Evolutionary conservation across 257 asterid species (phyloP).

Genomic region (Solanum lycopersicoides): DNA sequence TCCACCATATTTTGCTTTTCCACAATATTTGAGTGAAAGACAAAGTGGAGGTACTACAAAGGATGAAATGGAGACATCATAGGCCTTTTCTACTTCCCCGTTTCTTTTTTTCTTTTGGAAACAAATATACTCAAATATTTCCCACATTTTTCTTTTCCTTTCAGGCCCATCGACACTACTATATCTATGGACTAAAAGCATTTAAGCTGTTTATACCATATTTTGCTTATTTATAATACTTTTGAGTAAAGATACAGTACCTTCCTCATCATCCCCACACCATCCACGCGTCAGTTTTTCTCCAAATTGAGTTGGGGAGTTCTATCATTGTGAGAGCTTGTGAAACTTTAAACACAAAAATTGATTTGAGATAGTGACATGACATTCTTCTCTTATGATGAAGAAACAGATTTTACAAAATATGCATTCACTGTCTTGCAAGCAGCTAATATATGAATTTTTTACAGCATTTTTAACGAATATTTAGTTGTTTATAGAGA

Average conservation of each 20-base stretch:
- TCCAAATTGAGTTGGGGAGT: background rate
- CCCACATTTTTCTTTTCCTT: background rate
- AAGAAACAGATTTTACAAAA: background rate
- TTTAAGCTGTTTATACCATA: background rate
- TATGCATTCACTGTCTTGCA: background rate
- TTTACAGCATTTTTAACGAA: background rate
- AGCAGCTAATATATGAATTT: background rate
- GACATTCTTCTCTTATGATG: background rate
- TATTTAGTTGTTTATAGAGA: background rate
- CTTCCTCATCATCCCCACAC: background rate
- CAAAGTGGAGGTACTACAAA: background rate
- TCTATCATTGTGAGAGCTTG: background rate
- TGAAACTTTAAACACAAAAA: background rate
- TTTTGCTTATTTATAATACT: background rate
- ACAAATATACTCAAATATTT: background rate
- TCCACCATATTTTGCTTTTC: background rate
- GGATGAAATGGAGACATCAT: background rate
- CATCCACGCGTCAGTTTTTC: background rate
- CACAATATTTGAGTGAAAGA: background rate
- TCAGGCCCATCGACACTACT: background rate
- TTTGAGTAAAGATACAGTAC: background rate
- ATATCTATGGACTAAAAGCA: background rate
- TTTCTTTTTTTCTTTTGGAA: background rate
- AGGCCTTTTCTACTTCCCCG: background rate
- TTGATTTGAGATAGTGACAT: background rate